A percentile compares a stretch with the other conserved stretches of the same genome.
These are phyloP conservation scores for Huntiella moniliformis DNA, from an alignment of 2,329 filamentous ascomycete genomes.

Conservation along the genomic window DNA sequence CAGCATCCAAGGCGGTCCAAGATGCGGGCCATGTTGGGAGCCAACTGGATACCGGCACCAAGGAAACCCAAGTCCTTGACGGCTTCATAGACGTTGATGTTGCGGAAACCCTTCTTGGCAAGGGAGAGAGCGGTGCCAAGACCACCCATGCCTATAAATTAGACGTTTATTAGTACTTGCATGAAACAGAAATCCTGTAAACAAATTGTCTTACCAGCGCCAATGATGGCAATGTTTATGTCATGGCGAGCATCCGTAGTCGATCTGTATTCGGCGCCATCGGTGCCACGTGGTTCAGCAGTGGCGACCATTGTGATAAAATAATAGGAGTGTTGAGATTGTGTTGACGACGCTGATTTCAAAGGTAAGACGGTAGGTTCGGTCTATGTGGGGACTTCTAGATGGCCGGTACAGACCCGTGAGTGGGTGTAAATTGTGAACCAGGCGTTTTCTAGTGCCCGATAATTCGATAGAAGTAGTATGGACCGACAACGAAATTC, in stretches of 20 bases:
- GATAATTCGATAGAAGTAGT: too few species aligned
- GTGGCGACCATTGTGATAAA: constrained; percentile 9
- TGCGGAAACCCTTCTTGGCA: constrained; percentile 55
- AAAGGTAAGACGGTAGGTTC: background rate
- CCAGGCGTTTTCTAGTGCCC: too few species aligned
- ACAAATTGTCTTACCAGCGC: constrained; percentile 25
- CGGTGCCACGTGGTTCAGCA: too few species aligned
- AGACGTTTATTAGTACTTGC: background rate
- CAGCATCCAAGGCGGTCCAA: constrained; percentile 56
- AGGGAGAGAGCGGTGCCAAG: constrained; percentile 53
- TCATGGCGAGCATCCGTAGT: constrained; percentile 13
- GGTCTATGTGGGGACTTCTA: background rate
- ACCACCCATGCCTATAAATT: constrained; percentile 52
- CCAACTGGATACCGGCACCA: constrained; percentile 68
- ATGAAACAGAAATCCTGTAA: background rate
- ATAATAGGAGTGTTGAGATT: background rate
- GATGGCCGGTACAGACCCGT: background rate
- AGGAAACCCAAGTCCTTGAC: constrained; percentile 61
- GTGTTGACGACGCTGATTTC: background rate
- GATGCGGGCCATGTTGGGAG: constrained; percentile 65
- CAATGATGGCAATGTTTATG: constrained; percentile 30
- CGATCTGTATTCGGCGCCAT: constrained; percentile 1
- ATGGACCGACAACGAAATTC: too few species aligned
- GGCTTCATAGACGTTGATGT: constrained; percentile 56
- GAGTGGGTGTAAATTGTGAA: too few species aligned